Base-by-base conservation (phyloP, 1,284 basidiomycete genomes). In the Microbotryum saponariae region DNA sequence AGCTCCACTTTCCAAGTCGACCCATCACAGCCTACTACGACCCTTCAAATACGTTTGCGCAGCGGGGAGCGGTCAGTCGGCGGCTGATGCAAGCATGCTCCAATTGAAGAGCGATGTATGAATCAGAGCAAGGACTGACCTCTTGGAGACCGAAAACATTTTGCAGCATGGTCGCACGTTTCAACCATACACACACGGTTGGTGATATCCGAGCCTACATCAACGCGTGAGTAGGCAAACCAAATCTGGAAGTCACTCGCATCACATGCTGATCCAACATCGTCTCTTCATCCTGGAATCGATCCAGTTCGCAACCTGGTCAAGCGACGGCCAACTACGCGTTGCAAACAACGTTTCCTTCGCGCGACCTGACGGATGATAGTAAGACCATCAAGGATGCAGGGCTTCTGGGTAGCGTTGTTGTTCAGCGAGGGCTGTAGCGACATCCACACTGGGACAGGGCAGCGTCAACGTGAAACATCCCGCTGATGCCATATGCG, bases 161-260 rank as follows among this genome's bases (percentile, higher is more conserved):
- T 25, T 60, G 23, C 72, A 88, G 91, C 67, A 82, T 94, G 75
- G 87, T 91, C 3, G 86, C 83, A 52, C 80, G 88, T 58, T 89
- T 97, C 86, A 98, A 98, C 76, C 79, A 92, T 60, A 86, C 85
- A 12, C 91, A 97, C 73, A 97, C 90, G 0, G 84, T 98, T 9
- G 82, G 81, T 10, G 91, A 97, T 72, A 81, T 97, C 54, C 80
- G 91, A 57, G 83, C 81, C 69, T 91, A 91, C 74, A 91, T 97
- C 78, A 86, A 91, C 67, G 87, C 89, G 89, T 96, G 74, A 67
- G 90, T 86, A 14, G 23, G 21, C 44, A 14, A 29, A 55, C 25
- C 10, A 27, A 45, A 18, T 54, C 48, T 33, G 4, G 16, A 18
- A 46, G 12, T 58, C 29, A 49, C 46, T 9, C n/a, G 59, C 16